Evolutionary conservation across 345 rosid species (phyloP).

Genomic region (Heritiera littoralis): DNA sequence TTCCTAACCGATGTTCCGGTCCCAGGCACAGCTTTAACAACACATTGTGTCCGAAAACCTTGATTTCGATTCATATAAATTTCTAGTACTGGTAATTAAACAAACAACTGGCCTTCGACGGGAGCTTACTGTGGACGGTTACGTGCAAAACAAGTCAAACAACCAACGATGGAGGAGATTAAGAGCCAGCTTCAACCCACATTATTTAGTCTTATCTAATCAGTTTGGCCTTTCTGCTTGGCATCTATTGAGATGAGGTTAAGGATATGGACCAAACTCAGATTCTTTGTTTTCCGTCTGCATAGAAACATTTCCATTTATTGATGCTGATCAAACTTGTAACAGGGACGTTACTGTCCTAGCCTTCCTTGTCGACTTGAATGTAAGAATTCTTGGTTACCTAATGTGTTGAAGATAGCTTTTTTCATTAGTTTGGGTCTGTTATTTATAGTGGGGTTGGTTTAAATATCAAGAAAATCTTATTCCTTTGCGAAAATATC

Average conservation of each 20-base stretch:
- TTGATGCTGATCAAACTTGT: background rate
- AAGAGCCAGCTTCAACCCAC: background rate
- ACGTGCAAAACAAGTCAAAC: constrained; percentile 15
- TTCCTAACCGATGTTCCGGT: background rate
- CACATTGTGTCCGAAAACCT: background rate
- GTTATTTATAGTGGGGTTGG: background rate
- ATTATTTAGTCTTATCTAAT: background rate
- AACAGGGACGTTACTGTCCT: background rate
- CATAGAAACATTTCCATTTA: background rate
- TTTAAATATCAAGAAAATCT: background rate
- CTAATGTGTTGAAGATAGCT: too few relatives aligned
- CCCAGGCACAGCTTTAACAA: background rate
- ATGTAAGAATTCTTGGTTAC: background rate
- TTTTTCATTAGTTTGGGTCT: background rate
- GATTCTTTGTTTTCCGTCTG: constrained; percentile 7
- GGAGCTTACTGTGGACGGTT: constrained; percentile 9
- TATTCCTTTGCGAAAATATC: background rate
- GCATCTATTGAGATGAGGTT: constrained; percentile 1
- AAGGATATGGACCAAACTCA: constrained; percentile 7
- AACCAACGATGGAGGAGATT: background rate
- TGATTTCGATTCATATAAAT: background rate
- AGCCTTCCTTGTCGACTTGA: too few relatives aligned
- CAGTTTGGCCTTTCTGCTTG: constrained; percentile 14
- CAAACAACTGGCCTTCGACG: background rate
- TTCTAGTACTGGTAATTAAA: background rate